A percentile compares a stretch with the other conserved stretches of the same genome.
Conservation (phyloP, 768 basidiomycete genomes). For the Suillus americanus region DNA sequence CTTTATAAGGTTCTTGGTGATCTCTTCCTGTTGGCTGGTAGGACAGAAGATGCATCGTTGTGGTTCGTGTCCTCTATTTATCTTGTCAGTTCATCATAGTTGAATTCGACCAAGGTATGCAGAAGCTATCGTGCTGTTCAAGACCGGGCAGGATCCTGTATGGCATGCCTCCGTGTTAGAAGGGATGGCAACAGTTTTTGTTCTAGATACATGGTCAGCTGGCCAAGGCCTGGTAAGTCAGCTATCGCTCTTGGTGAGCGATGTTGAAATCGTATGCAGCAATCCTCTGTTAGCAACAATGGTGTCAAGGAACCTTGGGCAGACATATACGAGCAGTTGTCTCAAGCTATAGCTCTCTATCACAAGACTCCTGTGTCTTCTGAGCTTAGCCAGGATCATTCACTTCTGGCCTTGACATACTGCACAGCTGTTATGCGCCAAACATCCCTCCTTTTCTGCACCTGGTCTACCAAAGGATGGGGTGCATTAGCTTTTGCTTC, state of each 20-base stretch:
- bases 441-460: slow-evolving; percentile 67
- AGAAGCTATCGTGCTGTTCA: slow-evolving; percentile 80
- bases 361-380: slow-evolving; percentile 51
- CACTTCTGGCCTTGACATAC: slow-evolving; percentile 69
- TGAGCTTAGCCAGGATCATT: slow-evolving; percentile 55
- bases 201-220: slow-evolving; percentile 83
- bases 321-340: slow-evolving; percentile 72
- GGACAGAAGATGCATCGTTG: slow-evolving; percentile 74
- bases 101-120: slow-evolving; percentile 61
- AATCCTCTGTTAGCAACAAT: slow-evolving; percentile 46
- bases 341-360: slow-evolving; percentile 63
- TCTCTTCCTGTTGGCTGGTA: slow-evolving; percentile 85
- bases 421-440: slow-evolving; percentile 68
- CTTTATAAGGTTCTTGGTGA: slow-evolving; percentile 88
- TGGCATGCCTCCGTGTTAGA: slow-evolving; percentile 93
- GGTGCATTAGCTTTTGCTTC: slow-evolving; percentile 73
- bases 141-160: slow-evolving; percentile 67
- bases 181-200: slow-evolving; percentile 73
- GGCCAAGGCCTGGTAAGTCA: slow-evolving; percentile 68
- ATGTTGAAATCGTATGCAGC: slow-evolving; percentile 39
- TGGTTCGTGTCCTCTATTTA: slow-evolving; percentile 52
- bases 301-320: slow-evolving; percentile 66
- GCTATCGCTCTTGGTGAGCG: slow-evolving; percentile 5
- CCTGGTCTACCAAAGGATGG: slow-evolving; percentile 90
- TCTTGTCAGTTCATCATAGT: slow-evolving; percentile 7